Evolutionary conservation across 208 protist genomes (phyloP).

Genomic region (Trypanosoma platydactyli): DNA sequence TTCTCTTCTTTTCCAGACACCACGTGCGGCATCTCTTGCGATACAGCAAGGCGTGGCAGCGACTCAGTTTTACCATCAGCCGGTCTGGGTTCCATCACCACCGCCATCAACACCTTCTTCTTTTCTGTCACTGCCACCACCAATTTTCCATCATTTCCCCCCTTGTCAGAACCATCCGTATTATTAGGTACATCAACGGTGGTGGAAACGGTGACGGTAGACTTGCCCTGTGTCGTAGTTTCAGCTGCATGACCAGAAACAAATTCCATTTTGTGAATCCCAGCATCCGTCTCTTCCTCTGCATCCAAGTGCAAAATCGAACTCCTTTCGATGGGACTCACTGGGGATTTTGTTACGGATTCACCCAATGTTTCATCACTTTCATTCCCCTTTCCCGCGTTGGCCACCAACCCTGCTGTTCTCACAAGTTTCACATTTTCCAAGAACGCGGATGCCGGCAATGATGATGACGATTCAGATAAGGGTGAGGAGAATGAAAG

Average conservation of each 20-base stretch:
- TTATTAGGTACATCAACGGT: neutral
- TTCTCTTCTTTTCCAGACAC: neutral
- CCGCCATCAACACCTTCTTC: neutral
- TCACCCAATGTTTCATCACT: neutral
- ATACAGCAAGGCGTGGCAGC: neutral
- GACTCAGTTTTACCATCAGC: neutral
- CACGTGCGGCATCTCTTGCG: neutral
- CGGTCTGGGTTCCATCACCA: neutral
- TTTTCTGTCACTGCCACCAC: neutral
- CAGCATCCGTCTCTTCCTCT: neutral
- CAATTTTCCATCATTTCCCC: neutral
- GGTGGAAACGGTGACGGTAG: too few species aligned
- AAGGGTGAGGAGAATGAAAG: too few species aligned
- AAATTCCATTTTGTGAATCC: neutral
- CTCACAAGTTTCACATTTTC: neutral
- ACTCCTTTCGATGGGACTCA: neutral
- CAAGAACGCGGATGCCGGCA: neutral
- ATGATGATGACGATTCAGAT: neutral
- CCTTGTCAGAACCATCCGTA: neutral
- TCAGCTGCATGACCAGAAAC: neutral
- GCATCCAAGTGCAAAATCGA: neutral
- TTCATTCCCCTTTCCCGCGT: neutral
- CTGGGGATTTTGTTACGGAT: neutral
- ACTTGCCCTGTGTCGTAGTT: neutral
- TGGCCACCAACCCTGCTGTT: neutral